Evolutionary conservation across 129 eudicot species (phyloP).

Genomic region (Centaurea solstitialis): DNA sequence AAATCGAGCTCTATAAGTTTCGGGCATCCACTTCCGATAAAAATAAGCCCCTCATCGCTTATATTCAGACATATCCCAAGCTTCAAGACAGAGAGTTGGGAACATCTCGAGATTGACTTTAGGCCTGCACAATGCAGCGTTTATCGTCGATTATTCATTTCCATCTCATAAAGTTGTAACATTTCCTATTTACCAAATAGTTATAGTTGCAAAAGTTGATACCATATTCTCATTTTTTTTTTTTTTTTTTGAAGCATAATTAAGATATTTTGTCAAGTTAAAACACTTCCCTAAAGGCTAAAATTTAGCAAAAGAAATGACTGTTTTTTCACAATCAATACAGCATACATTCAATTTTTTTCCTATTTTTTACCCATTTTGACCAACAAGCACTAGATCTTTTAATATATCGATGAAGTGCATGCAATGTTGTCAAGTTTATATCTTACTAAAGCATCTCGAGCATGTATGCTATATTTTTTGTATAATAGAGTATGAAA

Average conservation of each 20-base stretch:
- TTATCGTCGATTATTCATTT: neutral
- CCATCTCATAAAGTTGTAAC: neutral
- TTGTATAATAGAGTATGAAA: too few relatives aligned
- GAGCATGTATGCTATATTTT: too few relatives aligned
- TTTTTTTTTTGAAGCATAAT: neutral
- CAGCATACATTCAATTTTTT: neutral
- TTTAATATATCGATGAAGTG: too few relatives aligned
- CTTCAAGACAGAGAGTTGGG: slow-evolving; percentile 63
- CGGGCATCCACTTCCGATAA: slow-evolving; percentile 70
- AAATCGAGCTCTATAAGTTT: slow-evolving; percentile 87
- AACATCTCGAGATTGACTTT: slow-evolving; percentile 85
- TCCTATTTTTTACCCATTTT: neutral
- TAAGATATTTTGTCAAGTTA: neutral
- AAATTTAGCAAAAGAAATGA: neutral
- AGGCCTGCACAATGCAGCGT: slow-evolving; percentile 55
- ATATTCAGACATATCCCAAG: slow-evolving; percentile 86
- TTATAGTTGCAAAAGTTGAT: neutral
- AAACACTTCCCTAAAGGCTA: neutral
- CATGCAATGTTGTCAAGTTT: neutral
- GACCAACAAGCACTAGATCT: too few relatives aligned
- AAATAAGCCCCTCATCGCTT: slow-evolving; percentile 69
- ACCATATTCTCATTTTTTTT: neutral
- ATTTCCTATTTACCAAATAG: neutral
- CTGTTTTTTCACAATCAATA: neutral
- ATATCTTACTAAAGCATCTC: too few relatives aligned